These are phyloP conservation scores for Cutaneotrichosporon spelunceum DNA, from an alignment of 1,284 basidiomycete species.

Conservation along the genomic window DNA sequence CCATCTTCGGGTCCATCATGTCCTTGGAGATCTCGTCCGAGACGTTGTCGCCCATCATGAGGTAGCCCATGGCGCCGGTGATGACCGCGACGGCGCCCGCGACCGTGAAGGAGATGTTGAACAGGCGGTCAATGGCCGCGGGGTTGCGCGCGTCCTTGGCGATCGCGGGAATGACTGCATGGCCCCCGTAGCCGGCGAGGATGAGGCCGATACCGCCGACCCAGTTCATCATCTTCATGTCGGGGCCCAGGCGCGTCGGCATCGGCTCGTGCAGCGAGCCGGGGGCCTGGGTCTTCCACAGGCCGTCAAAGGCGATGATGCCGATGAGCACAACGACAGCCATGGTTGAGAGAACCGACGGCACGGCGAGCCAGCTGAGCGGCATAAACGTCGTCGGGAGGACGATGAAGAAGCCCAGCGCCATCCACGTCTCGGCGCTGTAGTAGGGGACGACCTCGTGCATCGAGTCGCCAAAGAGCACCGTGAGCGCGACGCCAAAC, in stretches of 20 bases:
- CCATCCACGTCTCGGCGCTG: conserved; percentile 69
- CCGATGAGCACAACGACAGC: conserved; percentile 72
- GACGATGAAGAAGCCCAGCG: conserved; percentile 69
- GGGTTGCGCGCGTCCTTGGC: conserved; percentile 88
- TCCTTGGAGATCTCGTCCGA: conserved; percentile 89
- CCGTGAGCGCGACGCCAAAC: conserved; percentile 67
- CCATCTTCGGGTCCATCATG: conserved; percentile 65
- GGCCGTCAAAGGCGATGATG: conserved; percentile 80
- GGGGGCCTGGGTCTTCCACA: conserved; percentile 69
- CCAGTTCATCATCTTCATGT: conserved; percentile 56
- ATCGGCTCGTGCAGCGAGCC: conserved; percentile 77
- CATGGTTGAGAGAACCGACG: conserved; percentile 76
- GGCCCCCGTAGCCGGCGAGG: conserved; percentile 93
- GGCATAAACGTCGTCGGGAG: conserved; percentile 81
- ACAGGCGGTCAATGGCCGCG: conserved; percentile 65
- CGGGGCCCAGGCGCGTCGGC: conserved; percentile 62
- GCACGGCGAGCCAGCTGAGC: conserved; percentile 74
- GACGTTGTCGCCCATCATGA: conserved; percentile 83
- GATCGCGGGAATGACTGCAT: conserved; percentile 86
- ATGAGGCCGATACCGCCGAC: conserved; percentile 69
- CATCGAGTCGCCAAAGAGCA: conserved; percentile 80
- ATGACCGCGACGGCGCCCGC: conserved; percentile 74
- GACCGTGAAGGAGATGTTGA: conserved; percentile 41
- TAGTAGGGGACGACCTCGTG: conserved; percentile 66
- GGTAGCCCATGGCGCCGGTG: conserved; percentile 80